Conservation (phyloP, 2,329 filamentous ascomycete species). For the Diaporthe caulivora region DNA sequence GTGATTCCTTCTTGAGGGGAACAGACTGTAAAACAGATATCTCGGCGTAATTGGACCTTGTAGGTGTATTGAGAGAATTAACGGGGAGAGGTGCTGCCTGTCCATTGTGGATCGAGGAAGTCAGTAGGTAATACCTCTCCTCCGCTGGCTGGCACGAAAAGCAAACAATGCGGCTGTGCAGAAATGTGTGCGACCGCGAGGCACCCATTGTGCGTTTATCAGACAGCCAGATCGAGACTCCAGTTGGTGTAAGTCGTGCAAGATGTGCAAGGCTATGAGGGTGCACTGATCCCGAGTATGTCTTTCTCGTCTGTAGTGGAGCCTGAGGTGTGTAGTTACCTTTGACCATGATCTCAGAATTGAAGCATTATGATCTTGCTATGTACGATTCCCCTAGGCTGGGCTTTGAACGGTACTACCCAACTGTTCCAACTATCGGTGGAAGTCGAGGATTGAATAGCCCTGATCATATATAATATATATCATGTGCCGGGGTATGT, state of each 20-base stretch:
- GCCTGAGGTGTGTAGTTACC: neutral
- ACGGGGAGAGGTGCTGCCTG: neutral
- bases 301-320: too few relatives aligned
- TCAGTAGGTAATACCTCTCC: neutral
- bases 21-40: neutral
- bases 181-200: neutral
- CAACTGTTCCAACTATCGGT: neutral
- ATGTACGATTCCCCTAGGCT: too few relatives aligned
- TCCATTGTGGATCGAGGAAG: too few relatives aligned
- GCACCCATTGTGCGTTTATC: neutral
- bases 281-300: too few relatives aligned
- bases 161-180: conserved; percentile 8
- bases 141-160: neutral
- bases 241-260: too few relatives aligned
- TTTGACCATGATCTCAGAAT: neutral
- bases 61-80: neutral
- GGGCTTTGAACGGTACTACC: too few relatives aligned
- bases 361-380: too few relatives aligned
- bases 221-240: neutral
- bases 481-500: neutral
- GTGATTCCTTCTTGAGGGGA: neutral
- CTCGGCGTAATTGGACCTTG: neutral
- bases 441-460: neutral
- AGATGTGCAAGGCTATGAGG: neutral
- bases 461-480: neutral